Conservation (phyloP, 1,139 yeast genomes). For the Geotrichum bryndzae region DNA sequence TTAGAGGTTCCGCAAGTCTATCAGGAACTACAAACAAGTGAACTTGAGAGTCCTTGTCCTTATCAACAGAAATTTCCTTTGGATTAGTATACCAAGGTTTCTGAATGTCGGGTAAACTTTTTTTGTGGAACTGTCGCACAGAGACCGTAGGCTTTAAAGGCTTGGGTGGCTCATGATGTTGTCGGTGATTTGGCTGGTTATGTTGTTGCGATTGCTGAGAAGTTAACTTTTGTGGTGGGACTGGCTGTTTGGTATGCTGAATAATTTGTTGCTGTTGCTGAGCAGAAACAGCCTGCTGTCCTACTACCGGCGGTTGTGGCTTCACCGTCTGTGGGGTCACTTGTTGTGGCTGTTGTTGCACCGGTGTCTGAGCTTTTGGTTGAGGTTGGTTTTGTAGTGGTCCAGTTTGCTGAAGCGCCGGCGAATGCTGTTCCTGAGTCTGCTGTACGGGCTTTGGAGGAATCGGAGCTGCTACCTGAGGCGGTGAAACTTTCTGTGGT, state of each 20-base stretch:
- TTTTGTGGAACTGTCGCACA: slow-evolving; percentile 13
- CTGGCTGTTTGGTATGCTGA: neutral
- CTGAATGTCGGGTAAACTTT: slow-evolving; percentile 15
- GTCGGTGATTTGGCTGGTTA: neutral
- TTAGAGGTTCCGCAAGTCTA: slow-evolving; percentile 34
- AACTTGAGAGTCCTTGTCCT: slow-evolving; percentile 26
- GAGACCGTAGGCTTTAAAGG: slow-evolving; percentile 4
- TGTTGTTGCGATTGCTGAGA: neutral
- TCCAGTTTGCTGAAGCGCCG: neutral
- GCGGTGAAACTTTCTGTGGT: neutral
- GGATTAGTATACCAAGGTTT: slow-evolving; percentile 20
- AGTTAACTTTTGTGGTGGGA: neutral
- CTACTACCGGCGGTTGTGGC: neutral
- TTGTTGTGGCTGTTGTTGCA: neutral
- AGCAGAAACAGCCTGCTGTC: neutral
- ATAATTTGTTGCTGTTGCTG: neutral
- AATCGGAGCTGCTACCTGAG: neutral
- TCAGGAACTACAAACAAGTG: slow-evolving; percentile 34
- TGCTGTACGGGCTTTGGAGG: neutral
- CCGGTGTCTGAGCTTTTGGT: neutral
- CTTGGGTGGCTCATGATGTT: neutral
- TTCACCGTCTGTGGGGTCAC: neutral
- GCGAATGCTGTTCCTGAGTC: neutral
- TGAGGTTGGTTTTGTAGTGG: neutral
- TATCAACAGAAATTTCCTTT: slow-evolving; percentile 17